Percentiles rank a stretch among this genome's conserved stretches.
Conservation (phyloP, 345 rosid genomes). For the Anacardium occidentale region DNA sequence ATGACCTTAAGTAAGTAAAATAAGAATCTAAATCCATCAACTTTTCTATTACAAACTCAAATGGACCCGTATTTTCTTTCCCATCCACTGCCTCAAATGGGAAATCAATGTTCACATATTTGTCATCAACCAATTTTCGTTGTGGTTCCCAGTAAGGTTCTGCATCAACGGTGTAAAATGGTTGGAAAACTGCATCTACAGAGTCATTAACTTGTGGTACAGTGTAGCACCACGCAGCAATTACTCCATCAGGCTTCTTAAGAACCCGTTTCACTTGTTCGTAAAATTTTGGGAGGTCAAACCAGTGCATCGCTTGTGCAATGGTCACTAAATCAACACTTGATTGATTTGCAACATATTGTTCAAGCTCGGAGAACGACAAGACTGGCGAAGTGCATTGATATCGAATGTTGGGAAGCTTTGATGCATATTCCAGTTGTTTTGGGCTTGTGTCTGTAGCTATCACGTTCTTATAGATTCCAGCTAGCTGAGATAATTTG, state of each 20-base stretch:
- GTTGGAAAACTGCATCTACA: slow-evolving; percentile 49
- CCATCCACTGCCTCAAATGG: slow-evolving; percentile 69
- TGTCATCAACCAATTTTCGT: slow-evolving; percentile 58
- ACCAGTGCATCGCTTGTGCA: slow-evolving; percentile 87
- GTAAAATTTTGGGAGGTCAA: slow-evolving; percentile 57
- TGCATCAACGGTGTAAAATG: slow-evolving; percentile 43
- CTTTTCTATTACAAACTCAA: slow-evolving; percentile 49
- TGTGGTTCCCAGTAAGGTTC: slow-evolving; percentile 56
- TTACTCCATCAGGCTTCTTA: slow-evolving; percentile 68
- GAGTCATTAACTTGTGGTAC: slow-evolving; percentile 48
- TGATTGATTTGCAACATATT: slow-evolving; percentile 38
- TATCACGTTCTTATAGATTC: slow-evolving; percentile 60
- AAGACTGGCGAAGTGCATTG: slow-evolving; percentile 51
- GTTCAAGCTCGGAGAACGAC: slow-evolving; percentile 43
- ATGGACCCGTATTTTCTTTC: slow-evolving; percentile 48
- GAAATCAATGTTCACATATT: slow-evolving; percentile 51
- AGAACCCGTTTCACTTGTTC: slow-evolving; percentile 58
- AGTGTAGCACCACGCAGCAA: slow-evolving; percentile 90
- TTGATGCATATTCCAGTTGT: slow-evolving; percentile 60
- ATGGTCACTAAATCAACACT: slow-evolving; percentile 62
- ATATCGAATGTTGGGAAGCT: slow-evolving; percentile 57
- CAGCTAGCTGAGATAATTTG: slow-evolving; percentile 46
- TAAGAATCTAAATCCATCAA: slow-evolving; percentile 54
- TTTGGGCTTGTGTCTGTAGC: slow-evolving; percentile 84
- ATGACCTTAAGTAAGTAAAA: slow-evolving; percentile 56